These are phyloP conservation scores for Hypoxylon sp. DNA, from an alignment of 2,329 filamentous ascomycete genomes.

Conservation along the genomic window DNA sequence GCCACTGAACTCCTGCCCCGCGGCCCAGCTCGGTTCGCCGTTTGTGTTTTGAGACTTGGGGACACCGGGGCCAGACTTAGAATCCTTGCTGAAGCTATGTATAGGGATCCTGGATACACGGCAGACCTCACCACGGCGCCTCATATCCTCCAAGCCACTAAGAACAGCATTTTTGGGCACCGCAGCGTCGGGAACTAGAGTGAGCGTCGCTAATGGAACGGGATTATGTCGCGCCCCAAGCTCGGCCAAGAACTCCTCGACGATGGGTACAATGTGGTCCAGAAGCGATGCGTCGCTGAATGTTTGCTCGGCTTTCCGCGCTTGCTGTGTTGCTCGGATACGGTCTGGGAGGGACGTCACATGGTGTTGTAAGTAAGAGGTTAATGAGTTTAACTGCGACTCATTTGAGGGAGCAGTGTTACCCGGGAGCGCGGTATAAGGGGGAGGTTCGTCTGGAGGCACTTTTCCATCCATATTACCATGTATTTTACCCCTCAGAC, in stretches of 20 bases:
- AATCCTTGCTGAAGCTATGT: slow-evolving; percentile 4
- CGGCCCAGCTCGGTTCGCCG: slow-evolving; percentile 34
- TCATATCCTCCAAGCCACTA: slow-evolving; percentile 52
- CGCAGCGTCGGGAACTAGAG: slow-evolving; percentile 61
- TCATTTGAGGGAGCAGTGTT: slow-evolving; percentile 18
- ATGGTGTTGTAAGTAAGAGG: slow-evolving; percentile 53
- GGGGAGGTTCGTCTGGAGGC: slow-evolving; percentile 45
- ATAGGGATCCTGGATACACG: slow-evolving; percentile 44
- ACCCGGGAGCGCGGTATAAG: slow-evolving; percentile 44
- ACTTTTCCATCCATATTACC: slow-evolving; percentile 40
- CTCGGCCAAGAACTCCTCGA: slow-evolving; percentile 61
- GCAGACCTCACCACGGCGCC: slow-evolving; percentile 50
- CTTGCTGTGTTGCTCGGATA: slow-evolving; percentile 57
- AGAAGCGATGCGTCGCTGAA: slow-evolving; percentile 59
- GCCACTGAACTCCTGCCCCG: slow-evolving; percentile 59
- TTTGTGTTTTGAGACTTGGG: slow-evolving; percentile 12
- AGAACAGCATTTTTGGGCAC: slow-evolving; percentile 53
- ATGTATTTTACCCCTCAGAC: neutral
- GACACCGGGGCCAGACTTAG: slow-evolving; percentile 16
- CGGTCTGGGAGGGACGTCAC: slow-evolving; percentile 57
- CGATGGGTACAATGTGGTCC: slow-evolving; percentile 58
- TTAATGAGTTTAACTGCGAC: slow-evolving; percentile 37
- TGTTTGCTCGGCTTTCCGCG: slow-evolving; percentile 55
- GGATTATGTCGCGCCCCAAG: slow-evolving; percentile 55
- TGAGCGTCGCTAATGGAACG: slow-evolving; percentile 59